Base-by-base conservation (phyloP, 106 monocot species). In the Apostasia shenzhenica region DNA sequence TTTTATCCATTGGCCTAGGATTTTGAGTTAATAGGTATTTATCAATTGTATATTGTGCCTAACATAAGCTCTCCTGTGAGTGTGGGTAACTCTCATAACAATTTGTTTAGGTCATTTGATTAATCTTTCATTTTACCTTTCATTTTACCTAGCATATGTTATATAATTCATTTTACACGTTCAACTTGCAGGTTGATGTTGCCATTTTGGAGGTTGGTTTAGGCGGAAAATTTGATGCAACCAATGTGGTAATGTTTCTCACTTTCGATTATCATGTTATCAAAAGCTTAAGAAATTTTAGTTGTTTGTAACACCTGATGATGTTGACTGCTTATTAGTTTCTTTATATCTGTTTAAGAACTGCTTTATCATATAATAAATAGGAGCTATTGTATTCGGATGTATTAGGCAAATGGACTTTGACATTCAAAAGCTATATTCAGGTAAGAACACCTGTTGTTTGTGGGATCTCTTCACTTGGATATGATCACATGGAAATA, bases 401-500 rank as follows among this genome's bases (percentile, higher is more conserved):
- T 45, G 62, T 11, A 45, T 62, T 62, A 62, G 43, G 13, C 42
- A 59, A 42, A n/a, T 62, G 44, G 11, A 62, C 40, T 45, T 62
- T 55, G 26, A 70, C 3, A 26, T 14, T 69, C 1, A 46, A 0
- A 5, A 49, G 70, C 12, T 5, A 50, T 54, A 81, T 85, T 66
- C 78, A 97, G 97, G 92, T 89, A 53, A 67, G 85, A 44, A 68
- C 69, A 63, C 92, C 97, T 26, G 51, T 92, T 70, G 97, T 92
- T 68, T 97, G 97, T 85, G 97, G 92, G 68, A 83, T 97, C 78
- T 65, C 95, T 67, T 97, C 95, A 48, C 75, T 97, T 44, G 95
- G 92, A 6, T 89, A 97, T 75, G 95, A 97, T 65, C 97, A 92
- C 59, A 97, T 92, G 92, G 97, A 97, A 81, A 86, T 97, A 86